phyloP scores from a whole-genome alignment of 495 filamentous ascomycete species.

The Elasticomyces elasticus region DNA sequence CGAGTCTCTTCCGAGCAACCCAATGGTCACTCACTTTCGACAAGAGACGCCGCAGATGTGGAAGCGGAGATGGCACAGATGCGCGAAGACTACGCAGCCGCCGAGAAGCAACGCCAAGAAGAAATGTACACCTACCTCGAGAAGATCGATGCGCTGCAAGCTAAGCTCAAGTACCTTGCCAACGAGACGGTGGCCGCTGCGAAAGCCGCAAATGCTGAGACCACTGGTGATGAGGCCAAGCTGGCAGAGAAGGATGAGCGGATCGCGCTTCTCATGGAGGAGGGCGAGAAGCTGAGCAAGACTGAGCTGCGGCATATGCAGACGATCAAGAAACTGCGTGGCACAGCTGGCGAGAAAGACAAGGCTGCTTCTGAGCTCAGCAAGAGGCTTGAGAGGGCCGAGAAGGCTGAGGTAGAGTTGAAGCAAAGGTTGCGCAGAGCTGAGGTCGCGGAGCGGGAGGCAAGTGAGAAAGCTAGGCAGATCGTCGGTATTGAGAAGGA shows the following conservation, averaged over 20 bases:
- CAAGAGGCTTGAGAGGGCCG: conserved; percentile 54
- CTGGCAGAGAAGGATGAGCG: conserved; percentile 82
- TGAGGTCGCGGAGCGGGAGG: conserved; percentile 51
- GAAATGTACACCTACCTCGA: conserved; percentile 76
- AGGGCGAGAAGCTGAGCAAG: conserved; percentile 81
- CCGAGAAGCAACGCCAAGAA: conserved; percentile 59
- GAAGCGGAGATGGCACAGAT: conserved; percentile 37
- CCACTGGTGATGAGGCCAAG: conserved; percentile 61
- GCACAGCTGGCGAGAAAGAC: conserved; percentile 49
- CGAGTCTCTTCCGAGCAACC: conserved; percentile 10
- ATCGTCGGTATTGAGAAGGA: conserved; percentile 62
- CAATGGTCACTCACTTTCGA: background rate
- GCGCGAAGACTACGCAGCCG: conserved; percentile 47
- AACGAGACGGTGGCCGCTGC: conserved; percentile 66
- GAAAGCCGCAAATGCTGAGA: conserved; percentile 47
- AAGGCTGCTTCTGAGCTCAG: conserved; percentile 53
- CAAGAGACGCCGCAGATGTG: conserved; percentile 2
- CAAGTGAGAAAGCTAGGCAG: conserved; percentile 53
- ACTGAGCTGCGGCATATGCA: conserved; percentile 74
- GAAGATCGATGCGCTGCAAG: conserved; percentile 83
- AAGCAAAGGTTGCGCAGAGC: conserved; percentile 24
- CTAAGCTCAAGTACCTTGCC: conserved; percentile 79
- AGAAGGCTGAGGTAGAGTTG: conserved; percentile 27
- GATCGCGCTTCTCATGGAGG: conserved; percentile 79
- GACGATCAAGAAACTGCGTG: conserved; percentile 72